Evolutionary conservation across 768 basidiomycete species (phyloP), one percentile per base, ranked within the genome.

Genomic region (Multifurca ochricompacta): DNA sequence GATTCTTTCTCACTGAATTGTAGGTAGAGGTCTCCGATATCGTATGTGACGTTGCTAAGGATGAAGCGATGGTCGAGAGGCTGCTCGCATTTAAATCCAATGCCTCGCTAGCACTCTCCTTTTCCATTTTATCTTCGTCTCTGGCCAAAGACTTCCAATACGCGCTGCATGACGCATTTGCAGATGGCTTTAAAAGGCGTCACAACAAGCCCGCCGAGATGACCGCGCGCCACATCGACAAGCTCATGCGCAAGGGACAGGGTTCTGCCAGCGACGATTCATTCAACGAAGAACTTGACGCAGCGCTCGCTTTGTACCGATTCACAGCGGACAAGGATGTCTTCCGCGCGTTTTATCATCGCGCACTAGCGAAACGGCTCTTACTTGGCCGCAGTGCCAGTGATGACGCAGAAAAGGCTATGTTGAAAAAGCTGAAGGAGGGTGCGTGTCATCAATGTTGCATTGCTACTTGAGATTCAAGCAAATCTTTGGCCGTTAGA

Each of bases 311-410:
- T 6, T 69, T 97, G 51, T 95, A 93, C 68, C 74, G 89, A 49
- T 94, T 81, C 66, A 93, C 90, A 4, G 85, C 91, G 48, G 91
- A 94, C 65, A 92, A 91, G 66, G 92, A 96, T 64, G 90, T 95
- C 30, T 97, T 96, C 68, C 80, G 92, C 62, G 84, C 85, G 25
- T 96, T 93, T 69, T 97, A 95, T 67, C 87, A 87, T 69, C 83
- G 90, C 10, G 81, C 84, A 34, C 70, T 96, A 32, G 87, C 92
- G n/a, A 93, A 89, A 72, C 78, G 93, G 51, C 64, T 97, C 54
- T 70, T 97, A 35, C 73, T 94, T n/a, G 83, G 81, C 57, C 82
- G 81, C 66, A 89, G 85, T 48, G 93, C 93, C 0, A 87, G 84
- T 1, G 82, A 89, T 56, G 93, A 94, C 63, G 83, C 90, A 57